Evolutionary conservation across 2,329 filamentous ascomycete genomes (phyloP), one percentile per base, ranked within the genome.

Genomic region (Aspergillus sp.): DNA sequence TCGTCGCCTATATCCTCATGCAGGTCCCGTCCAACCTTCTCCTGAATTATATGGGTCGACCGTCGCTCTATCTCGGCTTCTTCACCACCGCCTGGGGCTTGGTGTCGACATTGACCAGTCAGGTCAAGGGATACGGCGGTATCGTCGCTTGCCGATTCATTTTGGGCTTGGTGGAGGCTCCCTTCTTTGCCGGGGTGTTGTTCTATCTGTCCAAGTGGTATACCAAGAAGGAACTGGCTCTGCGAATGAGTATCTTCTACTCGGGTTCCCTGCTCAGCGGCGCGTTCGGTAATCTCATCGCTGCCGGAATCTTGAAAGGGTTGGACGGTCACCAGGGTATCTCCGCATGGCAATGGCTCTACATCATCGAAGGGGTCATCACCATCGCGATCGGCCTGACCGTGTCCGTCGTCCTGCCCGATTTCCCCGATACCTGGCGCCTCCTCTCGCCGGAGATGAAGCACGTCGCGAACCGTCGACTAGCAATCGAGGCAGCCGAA

Each of bases 271-370:
- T 83, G 20, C 75, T 84, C 31, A 78, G 77, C 54, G 80, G 73
- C 50, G 82, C 82, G 2, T 85, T 85, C 64, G 81, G 81, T n/a
- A 82, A 80, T 20, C 73, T 85, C 26, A 82, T 85, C 54, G 82
- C 80, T 7, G 82, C 82, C 3, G 81, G 80, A 3, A 82, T 84
- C 31, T 72, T 81, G 6, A 65, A 71, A 22, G 78, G 78, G 5
- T 69, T 79, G 31, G 68, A 66, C 2, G 73, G 74, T 4, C 60
- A 65, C 9, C 69, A 67, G 4, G 76, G 76, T 16, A 61, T 78
- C 16, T 65, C 71, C 6, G 69, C 76, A 16, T 78, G 77, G 77
- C 68, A 75, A 57, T 77, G 74, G 73, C 64, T 77, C 26, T 77
- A 75, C 57, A 75, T 76, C 58, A 77, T 77, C 24, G 75, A 78